A percentile compares a stretch with the other conserved stretches of the same genome.
phyloP scores from a whole-genome alignment of 345 rosid genomes.

The Lumnitzera racemosa region DNA sequence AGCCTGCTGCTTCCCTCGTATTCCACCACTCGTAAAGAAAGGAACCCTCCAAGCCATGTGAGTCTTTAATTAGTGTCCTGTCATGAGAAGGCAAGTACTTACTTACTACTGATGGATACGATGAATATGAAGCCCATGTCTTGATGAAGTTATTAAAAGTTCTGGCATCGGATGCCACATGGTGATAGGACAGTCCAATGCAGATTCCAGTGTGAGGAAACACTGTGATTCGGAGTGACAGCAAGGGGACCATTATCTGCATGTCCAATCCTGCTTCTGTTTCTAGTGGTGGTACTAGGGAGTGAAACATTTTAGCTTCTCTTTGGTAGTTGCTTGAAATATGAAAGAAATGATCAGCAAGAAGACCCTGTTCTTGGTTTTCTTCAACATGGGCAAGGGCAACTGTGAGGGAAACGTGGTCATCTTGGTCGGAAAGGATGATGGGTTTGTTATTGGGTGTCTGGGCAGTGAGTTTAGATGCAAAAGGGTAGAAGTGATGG shows the following conservation, averaged over 20 bases:
- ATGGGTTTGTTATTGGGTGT: slow-evolving; percentile 5
- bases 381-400: slow-evolving; percentile 11
- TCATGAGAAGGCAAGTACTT: slow-evolving; percentile 12
- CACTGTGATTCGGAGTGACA: slow-evolving; percentile 30
- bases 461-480: slow-evolving; percentile 17
- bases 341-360: slow-evolving; percentile 9
- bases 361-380: neutral
- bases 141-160: slow-evolving; percentile 34
- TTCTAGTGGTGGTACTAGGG: slow-evolving; percentile 15
- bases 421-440: slow-evolving; percentile 5
- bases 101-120: neutral
- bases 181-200: slow-evolving; percentile 35
- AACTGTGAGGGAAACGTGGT: slow-evolving; percentile 17
- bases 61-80: slow-evolving; percentile 16
- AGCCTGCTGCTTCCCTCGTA: slow-evolving; percentile 1
- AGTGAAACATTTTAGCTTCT: slow-evolving; percentile 11
- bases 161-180: slow-evolving; percentile 37
- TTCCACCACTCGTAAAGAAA: slow-evolving; percentile 27
- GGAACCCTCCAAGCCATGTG: slow-evolving; percentile 12
- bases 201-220: slow-evolving; percentile 29
- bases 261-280: neutral
- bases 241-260: slow-evolving; percentile 10
- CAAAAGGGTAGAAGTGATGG: slow-evolving; percentile 32
- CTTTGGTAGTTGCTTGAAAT: slow-evolving; percentile 15
- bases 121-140: slow-evolving; percentile 26